Evolutionary conservation across 2,329 filamentous ascomycete species (phyloP), one percentile per base, ranked within the genome.

Genomic region (Chaetomium sp.): DNA sequence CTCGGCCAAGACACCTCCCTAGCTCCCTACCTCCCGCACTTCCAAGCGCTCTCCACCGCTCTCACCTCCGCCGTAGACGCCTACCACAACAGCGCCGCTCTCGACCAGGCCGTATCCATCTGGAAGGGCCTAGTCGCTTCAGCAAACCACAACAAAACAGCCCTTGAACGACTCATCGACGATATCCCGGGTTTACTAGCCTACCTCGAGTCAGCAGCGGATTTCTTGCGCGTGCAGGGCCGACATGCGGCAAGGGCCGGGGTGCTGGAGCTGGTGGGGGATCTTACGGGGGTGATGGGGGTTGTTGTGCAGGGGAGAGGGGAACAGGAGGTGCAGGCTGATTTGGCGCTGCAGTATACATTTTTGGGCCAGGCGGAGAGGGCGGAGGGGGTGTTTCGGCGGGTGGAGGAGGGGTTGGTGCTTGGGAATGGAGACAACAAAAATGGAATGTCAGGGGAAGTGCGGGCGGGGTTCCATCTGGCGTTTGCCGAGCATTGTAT

Each of bases 401-500:
- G 79, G 53, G 82, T 84, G 3, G 78, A 84, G 59, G 69, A 73
- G 19, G 19, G 19, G 19, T 27, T 27, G 19, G 19, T 27, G 19
- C 19, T 27, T 27, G 19, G 19, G 19, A 27, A 27, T 27, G 19
- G 19, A 19, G 76, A 79, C 50, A 61, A 78, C 14, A 60, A 74
- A n/a, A 65, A 65, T 0, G 58, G 68, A 4, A 49, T 70, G 3
- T 70, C 74, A 2, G 67, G 67, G 10, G 72, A 77, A 14, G 69
- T 74, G 5, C 61, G 76, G 19, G 76, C 75, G 8, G 70, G 71
- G 12, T 87, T 87, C 68, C 80, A 91, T 61, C 72, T 96, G 6
- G 82, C 84, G 0, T 84, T 85, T 58, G 85, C 88, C 0, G 89
- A 95, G 67, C 90, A 91, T 67, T 76, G 86, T 34, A 74, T 91